Base-by-base conservation (phyloP, 2,329 filamentous ascomycete species). In the Aspergillus costaricaensis region DNA sequence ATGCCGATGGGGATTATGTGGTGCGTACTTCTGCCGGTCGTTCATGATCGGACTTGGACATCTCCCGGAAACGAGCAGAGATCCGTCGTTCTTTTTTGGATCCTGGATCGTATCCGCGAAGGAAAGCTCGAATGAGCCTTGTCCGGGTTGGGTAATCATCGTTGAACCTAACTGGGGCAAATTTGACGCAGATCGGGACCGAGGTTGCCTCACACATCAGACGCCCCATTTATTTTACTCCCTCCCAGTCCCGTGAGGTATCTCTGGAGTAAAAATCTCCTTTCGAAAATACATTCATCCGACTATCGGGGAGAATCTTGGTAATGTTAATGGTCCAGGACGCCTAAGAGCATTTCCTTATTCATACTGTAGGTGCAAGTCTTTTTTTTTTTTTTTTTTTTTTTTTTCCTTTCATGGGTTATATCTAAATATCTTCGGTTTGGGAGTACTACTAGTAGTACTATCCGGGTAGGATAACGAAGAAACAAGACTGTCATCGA, bases 111-210 rank as follows among this genome's bases (percentile, higher is more conserved):
- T 49, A 30, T 49, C 25, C 15, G 23, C 25, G 44, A 27, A 27
- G 44, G 19, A 12, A 25, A 55, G 23, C 21, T 27, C 23, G 52
- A 55, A 52, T 36, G 43, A 56, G 50, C 43, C 50, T 58, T 64
- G 44, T 60, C 60, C 48, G 50, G 59, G 55, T 64, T 64, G 55
- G 60, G 63, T 52, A 61, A 61, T 58, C 59, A 54, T 15, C 32
- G 32, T 61, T 58, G 58, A 48, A 39, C 39, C 62, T 63, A 21
- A 38, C 27, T 59, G 64, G 49, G 64, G 64, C 41, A 66, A 63
- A 58, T 32, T 30, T 51, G 17, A 48, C 48, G 62, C 38, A 56
- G 62, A 65, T 65, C 64, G 32, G 32, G 51, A 56, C 52, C 58
- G 48, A 58, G 54, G 30, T 25, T 39, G 55, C 55, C 30, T 52